Conservation (phyloP, 495 filamentous ascomycete genomes). For the Extremus antarcticus region DNA sequence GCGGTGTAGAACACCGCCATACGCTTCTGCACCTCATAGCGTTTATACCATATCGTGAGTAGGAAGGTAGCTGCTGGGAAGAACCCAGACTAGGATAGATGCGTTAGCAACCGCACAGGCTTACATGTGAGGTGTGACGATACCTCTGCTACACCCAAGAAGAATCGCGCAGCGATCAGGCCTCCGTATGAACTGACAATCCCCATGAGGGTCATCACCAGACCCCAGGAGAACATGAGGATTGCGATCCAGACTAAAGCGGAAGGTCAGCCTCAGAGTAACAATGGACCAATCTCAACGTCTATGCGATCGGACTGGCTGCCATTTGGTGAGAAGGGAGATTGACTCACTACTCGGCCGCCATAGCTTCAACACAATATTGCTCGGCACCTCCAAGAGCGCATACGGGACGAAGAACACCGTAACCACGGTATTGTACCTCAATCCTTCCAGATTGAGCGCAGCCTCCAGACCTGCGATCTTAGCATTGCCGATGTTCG, state of each 20-base stretch:
- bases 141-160: conserved; percentile 52
- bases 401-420: conserved; percentile 58
- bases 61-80: conserved; percentile 64
- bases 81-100: conserved; percentile 34
- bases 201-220: neutral
- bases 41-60: conserved; percentile 7
- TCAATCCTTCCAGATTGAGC: conserved; percentile 40
- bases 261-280: conserved; percentile 50
- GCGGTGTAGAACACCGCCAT: conserved; percentile 63
- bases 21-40: conserved; percentile 55
- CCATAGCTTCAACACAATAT: conserved; percentile 54
- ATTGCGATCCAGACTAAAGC: conserved; percentile 57
- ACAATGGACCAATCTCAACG: conserved; percentile 63
- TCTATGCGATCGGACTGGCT: too few relatives aligned
- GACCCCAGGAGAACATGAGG: conserved; percentile 36
- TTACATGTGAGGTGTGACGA: neutral
- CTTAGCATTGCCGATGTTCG: conserved; percentile 13
- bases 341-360: conserved; percentile 40
- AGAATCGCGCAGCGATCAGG: conserved; percentile 46
- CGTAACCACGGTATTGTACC: conserved; percentile 55
- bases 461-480: conserved; percentile 2
- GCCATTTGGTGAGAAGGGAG: conserved; percentile 13
- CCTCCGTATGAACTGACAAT: neutral
- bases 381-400: conserved; percentile 56
- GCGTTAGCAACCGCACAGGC: neutral